phyloP scores from a whole-genome alignment of 2,329 filamentous ascomycete genomes.

The Teratosphaeria destructans region DNA sequence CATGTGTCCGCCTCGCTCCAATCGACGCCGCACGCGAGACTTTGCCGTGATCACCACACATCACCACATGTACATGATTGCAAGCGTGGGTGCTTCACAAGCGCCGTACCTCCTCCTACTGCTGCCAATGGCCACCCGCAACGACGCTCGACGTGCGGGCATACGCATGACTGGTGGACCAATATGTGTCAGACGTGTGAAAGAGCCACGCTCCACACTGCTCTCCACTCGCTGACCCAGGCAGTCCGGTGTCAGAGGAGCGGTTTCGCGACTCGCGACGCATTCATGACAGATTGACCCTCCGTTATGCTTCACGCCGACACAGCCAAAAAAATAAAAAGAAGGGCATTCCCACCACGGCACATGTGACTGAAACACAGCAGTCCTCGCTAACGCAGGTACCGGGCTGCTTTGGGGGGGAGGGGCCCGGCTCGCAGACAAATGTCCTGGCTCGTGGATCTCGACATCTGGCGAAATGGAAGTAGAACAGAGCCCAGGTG shows the following conservation, averaged over 20 bases:
- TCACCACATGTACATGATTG: not conserved
- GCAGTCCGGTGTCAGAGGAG: not conserved
- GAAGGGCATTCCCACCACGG: conserved; percentile 1
- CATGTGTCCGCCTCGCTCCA: conserved; percentile 6
- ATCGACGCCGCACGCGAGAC: conserved; percentile 2
- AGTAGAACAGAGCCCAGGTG: too few species aligned
- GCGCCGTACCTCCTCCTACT: not conserved
- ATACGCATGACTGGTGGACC: not conserved
- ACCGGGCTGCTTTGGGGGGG: not conserved
- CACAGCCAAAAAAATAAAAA: not conserved
- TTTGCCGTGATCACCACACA: not conserved
- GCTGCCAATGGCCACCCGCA: not conserved
- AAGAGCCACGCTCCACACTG: not conserved
- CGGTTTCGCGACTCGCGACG: conserved; percentile 11
- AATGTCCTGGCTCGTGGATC: conserved; percentile 1
- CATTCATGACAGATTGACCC: conserved; percentile 2
- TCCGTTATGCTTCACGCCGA: conserved; percentile 1
- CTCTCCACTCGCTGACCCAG: not conserved
- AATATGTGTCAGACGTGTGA: not conserved
- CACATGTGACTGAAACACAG: conserved; percentile 13
- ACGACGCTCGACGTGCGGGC: not conserved
- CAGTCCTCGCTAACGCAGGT: conserved; percentile 8
- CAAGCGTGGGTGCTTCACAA: not conserved
- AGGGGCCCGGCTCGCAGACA: not conserved
- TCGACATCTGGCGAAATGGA: not conserved